phyloP scores from a whole-genome alignment of 768 basidiomycete species.

The Cubamyces lactineus region DNA sequence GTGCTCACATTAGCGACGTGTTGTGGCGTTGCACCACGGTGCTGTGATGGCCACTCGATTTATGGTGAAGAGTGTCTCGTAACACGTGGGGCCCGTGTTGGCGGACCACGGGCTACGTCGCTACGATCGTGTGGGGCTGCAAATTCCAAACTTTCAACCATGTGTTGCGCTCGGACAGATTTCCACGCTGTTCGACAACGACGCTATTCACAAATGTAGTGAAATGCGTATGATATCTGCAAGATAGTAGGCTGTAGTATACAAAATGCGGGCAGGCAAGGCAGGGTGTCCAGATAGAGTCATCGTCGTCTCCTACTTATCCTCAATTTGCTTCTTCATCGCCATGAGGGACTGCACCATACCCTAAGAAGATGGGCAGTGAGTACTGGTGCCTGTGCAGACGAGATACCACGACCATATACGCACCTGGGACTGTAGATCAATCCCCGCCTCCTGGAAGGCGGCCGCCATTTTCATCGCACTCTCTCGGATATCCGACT shows the following conservation, averaged over 20 bases:
- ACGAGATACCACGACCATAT: too few species aligned
- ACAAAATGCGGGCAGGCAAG: background rate
- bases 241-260: constrained; percentile 2
- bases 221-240: background rate
- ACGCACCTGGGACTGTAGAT: constrained; percentile 17
- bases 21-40: too few species aligned
- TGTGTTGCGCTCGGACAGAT: background rate
- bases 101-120: too few species aligned
- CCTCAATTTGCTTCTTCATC: constrained; percentile 15
- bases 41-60: background rate
- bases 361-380: background rate
- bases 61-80: background rate
- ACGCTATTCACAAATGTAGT: background rate
- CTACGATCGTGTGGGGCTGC: background rate
- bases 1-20: too few species aligned
- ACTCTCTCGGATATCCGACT: constrained; percentile 21
- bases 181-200: background rate
- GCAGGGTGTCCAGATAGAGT: background rate
- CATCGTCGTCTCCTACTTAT: constrained; percentile 5
- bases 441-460: constrained; percentile 23
- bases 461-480: constrained; percentile 23
- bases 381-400: too few species aligned
- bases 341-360: constrained; percentile 22
- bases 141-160: background rate
- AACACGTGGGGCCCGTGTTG: background rate